Evolutionary conservation across 2,329 filamentous ascomycete species (phyloP), one percentile per base, ranked within the genome.

Genomic region (Periconia digitata): DNA sequence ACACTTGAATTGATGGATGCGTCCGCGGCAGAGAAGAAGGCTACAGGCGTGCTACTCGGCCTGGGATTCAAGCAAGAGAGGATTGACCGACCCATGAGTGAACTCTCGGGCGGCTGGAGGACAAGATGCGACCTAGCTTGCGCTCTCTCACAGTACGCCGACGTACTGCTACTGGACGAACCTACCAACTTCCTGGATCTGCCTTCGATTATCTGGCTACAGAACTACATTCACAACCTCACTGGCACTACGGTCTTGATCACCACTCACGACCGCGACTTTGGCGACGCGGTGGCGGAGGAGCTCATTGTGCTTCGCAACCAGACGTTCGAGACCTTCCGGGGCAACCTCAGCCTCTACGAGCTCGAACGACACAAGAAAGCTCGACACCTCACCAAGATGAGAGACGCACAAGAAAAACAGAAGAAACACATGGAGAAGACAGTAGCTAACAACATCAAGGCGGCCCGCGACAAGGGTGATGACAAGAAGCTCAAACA

Each of bases 141-240:
- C 3, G 82, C 84, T 0, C 76, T 95, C 3, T 80, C 90, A 1
- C 86, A 91, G 53, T 82, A 86, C 7, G 82, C 85, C 0, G 89
- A 95, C 56, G 83, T 95, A 2, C 76, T 95, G 49, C 85, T 95
- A 43, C 81, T 95, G 2, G 90, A 95, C 66, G 90, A 95, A 65
- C 90, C 90, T 0, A 95, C 90, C 27, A 95, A 95, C 63, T 95
- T 90, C 64, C 79, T 95, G 1, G 90, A 95, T 62, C 76, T 95
- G 0, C 79, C 91, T 0, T 89, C 88, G 1, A 91, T 95, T 48
- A 83, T 95, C 47, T 95, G 90, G 89, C 77, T 96, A 1, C 86
- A 95, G 63, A 80, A 80, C 12, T 86, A 91, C 62, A 80, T 95
- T 8, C 74, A 74, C 44, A 75, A 80, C 32, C 73, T 79, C 3